Percentiles rank a stretch among this genome's conserved stretches.
Conservation (phyloP, 2,329 filamentous ascomycete genomes). For the Sporothrix mexicana region DNA sequence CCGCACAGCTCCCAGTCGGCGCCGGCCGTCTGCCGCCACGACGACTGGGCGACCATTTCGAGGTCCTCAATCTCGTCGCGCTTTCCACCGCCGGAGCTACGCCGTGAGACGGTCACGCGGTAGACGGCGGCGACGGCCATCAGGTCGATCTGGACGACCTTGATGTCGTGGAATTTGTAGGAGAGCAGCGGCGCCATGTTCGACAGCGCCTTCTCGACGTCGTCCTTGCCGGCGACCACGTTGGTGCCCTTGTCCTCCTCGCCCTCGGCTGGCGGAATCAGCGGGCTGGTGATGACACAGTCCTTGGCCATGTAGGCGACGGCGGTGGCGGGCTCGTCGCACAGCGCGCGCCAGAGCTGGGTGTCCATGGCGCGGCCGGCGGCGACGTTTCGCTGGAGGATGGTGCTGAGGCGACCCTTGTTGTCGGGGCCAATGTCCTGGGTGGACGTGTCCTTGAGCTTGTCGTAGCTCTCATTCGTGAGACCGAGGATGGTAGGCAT, state of each 20-base stretch:
- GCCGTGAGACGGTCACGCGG: slow-evolving; percentile 41
- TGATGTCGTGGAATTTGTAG: slow-evolving; percentile 45
- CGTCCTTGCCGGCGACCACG: slow-evolving; percentile 41
- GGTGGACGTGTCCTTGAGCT: slow-evolving; percentile 30
- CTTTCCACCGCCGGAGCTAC: not conserved
- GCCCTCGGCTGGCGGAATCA: slow-evolving; percentile 41
- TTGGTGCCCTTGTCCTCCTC: slow-evolving; percentile 32
- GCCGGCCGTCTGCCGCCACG: slow-evolving; percentile 48
- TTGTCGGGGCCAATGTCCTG: slow-evolving; percentile 38
- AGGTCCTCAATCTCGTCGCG: slow-evolving; percentile 38
- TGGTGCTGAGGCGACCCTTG: slow-evolving; percentile 46
- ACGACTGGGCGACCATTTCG: slow-evolving; percentile 41
- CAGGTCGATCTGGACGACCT: slow-evolving; percentile 48
- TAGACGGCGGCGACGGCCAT: slow-evolving; percentile 49
- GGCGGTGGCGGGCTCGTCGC: slow-evolving; percentile 46
- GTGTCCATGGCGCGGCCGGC: slow-evolving; percentile 48
- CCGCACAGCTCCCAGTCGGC: slow-evolving; percentile 45
- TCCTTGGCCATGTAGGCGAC: slow-evolving; percentile 49
- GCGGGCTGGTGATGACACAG: slow-evolving; percentile 48
- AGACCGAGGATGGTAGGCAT: slow-evolving; percentile 47
- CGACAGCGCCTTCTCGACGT: slow-evolving; percentile 44
- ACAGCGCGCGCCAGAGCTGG: slow-evolving; percentile 48
- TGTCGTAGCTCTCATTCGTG: slow-evolving; percentile 41
- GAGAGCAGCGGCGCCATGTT: slow-evolving; percentile 42
- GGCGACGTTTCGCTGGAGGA: slow-evolving; percentile 48